Base-by-base conservation (phyloP, 2,329 filamentous ascomycete genomes). In the Epichloe aotearoae region DNA sequence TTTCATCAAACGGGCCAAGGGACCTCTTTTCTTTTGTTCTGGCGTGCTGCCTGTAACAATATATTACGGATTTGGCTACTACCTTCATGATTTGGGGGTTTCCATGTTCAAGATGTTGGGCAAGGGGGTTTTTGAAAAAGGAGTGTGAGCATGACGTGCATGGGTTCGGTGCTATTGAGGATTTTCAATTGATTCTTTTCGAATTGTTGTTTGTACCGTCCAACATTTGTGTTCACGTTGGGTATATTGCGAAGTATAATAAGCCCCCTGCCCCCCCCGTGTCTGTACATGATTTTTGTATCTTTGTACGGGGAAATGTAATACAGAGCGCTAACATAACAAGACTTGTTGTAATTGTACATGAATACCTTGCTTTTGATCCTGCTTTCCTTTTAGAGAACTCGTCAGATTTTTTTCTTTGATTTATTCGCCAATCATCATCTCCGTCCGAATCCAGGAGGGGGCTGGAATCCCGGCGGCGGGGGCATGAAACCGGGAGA, bases 391-490 rank as follows among this genome's bases (percentile, higher is more conserved):
- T 12, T 15, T 42, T 8, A 12, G 20, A 42, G 12, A 42, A 40
- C 17, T 40, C 38, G 15, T 15, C 37, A 39, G 15, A 30, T 33
- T 20, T 23, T 26, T 36, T 1, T 33, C 39, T 7, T 33, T 30
- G 14, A 2, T 12, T 23, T 30, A 5, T 36, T 47, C 17, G 14
- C 26, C 26, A 30, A 30, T 30, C 26, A 30, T 53, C 38, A 45
- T 37, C 68, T 63, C 34, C 65, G 62, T 42, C 59, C 64, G 54
- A 70, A 72, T 26, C 71, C 71, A 8, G 72, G 71, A 15, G 72
- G 72, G 11, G 72, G 70, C 54, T 71, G 69, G 54, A 73, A 73
- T 2, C 70, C 71, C 5, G 69, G 69, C 43, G 68, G 66, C 43
- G 68, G 66, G 2, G 67, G 66, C 61, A 66, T 63, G 47, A 69